A percentile compares a stretch with the other conserved stretches of the same genome.
Evolutionary conservation across 805 yeast genomes (phyloP).

Genomic region (Suhomyces prunicola): DNA sequence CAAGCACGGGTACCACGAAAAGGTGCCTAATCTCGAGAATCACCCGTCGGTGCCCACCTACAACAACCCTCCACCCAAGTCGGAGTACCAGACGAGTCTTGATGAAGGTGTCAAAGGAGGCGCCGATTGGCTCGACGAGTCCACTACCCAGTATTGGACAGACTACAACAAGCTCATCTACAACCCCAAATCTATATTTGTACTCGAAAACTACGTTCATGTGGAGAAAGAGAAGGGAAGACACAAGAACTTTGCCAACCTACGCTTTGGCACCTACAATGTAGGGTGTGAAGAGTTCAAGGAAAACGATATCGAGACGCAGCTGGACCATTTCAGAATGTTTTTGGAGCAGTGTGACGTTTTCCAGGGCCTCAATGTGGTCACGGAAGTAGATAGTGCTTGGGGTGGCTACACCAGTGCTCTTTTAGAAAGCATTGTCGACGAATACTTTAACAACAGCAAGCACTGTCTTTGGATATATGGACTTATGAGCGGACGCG

Average conservation of each 20-base stretch:
- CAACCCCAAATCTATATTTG: constrained; percentile 56
- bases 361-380: constrained; percentile 65
- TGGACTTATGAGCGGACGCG: constrained; percentile 33
- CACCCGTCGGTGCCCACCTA: not conserved
- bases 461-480: constrained; percentile 38
- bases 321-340: constrained; percentile 55
- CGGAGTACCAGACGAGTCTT: constrained; percentile 61
- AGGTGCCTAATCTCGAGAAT: constrained; percentile 4
- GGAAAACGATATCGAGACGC: constrained; percentile 26
- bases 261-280: constrained; percentile 45
- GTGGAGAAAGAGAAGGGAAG: constrained; percentile 12
- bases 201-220: constrained; percentile 42
- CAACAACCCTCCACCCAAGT: constrained; percentile 35
- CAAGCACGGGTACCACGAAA: constrained; percentile 46
- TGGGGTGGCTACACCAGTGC: constrained; percentile 79
- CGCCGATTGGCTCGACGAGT: constrained; percentile 24
- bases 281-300: constrained; percentile 63
- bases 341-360: constrained; percentile 73
- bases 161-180: constrained; percentile 70
- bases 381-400: constrained; percentile 69
- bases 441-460: constrained; percentile 55
- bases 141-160: constrained; percentile 67
- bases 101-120: constrained; percentile 42
- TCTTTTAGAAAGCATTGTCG: constrained; percentile 54
- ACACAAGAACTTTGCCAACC: constrained; percentile 28